A percentile compares a stretch with the other conserved stretches of the same genome.
phyloP scores from a whole-genome alignment of 495 filamentous ascomycete genomes.

The Cudoniella acicularis region DNA sequence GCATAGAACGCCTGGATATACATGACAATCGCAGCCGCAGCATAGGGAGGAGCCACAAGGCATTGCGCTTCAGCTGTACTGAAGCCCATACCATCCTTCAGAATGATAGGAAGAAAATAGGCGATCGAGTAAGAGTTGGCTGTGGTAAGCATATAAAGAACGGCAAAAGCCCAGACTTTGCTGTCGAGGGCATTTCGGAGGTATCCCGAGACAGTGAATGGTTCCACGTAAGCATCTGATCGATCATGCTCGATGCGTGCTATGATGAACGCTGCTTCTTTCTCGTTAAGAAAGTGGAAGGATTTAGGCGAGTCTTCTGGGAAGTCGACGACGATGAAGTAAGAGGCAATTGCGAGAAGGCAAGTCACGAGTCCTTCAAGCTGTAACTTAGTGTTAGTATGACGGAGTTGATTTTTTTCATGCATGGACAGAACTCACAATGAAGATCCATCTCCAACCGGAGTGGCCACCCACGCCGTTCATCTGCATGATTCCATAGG shows the following conservation, averaged over 20 bases:
- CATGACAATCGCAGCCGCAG: conserved; percentile 57
- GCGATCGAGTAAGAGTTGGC: conserved; percentile 57
- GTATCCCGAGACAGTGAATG: conserved; percentile 49
- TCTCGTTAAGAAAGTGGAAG: conserved; percentile 50
- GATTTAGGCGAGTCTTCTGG: conserved; percentile 49
- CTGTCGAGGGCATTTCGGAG: conserved; percentile 43
- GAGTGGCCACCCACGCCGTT: conserved; percentile 39
- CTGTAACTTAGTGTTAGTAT: conserved; percentile 41
- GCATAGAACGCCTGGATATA: conserved; percentile 46
- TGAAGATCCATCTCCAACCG: conserved; percentile 60
- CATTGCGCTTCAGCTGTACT: conserved; percentile 53
- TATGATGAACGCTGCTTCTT: conserved; percentile 53
- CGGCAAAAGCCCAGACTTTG: conserved; percentile 53
- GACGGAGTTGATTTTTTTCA: conserved; percentile 36
- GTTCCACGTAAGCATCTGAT: conserved; percentile 45
- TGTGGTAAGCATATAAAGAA: conserved; percentile 30
- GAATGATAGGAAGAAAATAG: conserved; percentile 66
- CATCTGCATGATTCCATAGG: conserved; percentile 62
- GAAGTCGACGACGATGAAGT: conserved; percentile 56
- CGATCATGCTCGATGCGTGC: conserved; percentile 57
- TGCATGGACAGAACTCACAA: conserved; percentile 16
- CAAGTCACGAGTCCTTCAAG: conserved; percentile 67
- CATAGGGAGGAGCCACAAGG: conserved; percentile 62
- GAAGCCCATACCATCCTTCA: conserved; percentile 55
- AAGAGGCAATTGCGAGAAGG: conserved; percentile 48